These are phyloP conservation scores for Lasiosphaeriaceae sp. DNA, from an alignment of 495 filamentous ascomycete species.

Conservation along the genomic window DNA sequence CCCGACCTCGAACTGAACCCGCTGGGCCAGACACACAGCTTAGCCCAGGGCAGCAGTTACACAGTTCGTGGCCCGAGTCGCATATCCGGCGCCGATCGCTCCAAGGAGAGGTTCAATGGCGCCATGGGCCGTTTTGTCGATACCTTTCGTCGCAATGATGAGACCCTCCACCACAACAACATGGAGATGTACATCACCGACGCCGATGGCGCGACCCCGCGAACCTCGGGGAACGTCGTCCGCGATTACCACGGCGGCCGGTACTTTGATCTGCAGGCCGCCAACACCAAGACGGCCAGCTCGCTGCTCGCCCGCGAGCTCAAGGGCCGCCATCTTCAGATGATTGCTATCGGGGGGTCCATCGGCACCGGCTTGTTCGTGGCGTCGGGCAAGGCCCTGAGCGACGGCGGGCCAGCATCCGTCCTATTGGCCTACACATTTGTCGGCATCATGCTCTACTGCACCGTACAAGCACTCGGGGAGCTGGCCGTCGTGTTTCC, in stretches of 20 bases:
- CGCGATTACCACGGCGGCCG: constrained; percentile 15
- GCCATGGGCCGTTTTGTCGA: constrained; percentile 22
- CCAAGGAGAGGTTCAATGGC: constrained; percentile 7
- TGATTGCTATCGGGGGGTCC: constrained; percentile 95
- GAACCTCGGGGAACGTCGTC: neutral
- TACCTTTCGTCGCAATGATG: constrained; percentile 27
- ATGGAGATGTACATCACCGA: constrained; percentile 5
- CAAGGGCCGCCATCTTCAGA: constrained; percentile 85
- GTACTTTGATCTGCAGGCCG: constrained; percentile 26
- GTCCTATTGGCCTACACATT: constrained; percentile 76
- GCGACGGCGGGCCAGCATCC: constrained; percentile 79
- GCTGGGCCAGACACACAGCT: constrained; percentile 13
- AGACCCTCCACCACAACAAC: neutral
- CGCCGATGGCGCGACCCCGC: neutral
- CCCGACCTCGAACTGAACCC: constrained; percentile 27
- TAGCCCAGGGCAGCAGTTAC: constrained; percentile 19
- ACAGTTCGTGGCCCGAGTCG: constrained; percentile 6
- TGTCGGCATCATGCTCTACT: constrained; percentile 87
- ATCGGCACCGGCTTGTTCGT: constrained; percentile 96
- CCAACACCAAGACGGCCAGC: constrained; percentile 23
- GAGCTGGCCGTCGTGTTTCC: constrained; percentile 92
- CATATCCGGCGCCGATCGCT: neutral
- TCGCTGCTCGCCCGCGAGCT: constrained; percentile 62
- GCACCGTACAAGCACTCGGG: constrained; percentile 85
- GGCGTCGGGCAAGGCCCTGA: constrained; percentile 73